Evolutionary conservation across 192 early-diverging fungal genomes (phyloP), one percentile per base, ranked within the genome.

Genomic region (Phlyctochytrium planicorne): DNA sequence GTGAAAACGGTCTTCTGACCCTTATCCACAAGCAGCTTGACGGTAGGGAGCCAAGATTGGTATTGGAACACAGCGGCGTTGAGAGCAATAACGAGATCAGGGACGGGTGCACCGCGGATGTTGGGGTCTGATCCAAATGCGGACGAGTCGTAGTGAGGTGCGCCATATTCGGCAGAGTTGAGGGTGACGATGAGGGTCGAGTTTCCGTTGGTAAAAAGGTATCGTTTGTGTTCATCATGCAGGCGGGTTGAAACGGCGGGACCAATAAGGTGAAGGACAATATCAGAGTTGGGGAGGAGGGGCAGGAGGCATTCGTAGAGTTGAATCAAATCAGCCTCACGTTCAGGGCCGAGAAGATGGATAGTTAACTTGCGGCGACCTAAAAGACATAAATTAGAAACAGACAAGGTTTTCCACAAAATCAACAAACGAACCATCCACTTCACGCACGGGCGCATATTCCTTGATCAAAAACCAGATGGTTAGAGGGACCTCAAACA

Each of bases 401-500:
- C 3, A 3, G 4, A 27, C 53, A 34, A 70, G 23, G 47, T 34
- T 32, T 16, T 25, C 34, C 29, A 33, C 12, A 63, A 24, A 20
- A 53, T 37, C 68, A 63, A 20, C 24, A 30, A 3, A 65, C 53
- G 25, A 52, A 69, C 59, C 70, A 33, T 36, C 62, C 16, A 63
- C 69, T 2, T 68, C 63, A 16, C 73, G 34, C 30, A 59, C 67
- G 24, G 78, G 62, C 10, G 62, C 40, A 62, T 64, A 82, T 72
- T 81, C 73, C 64, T 81, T 84, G 68, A 84, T 68, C 17, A 81
- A 25, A 62, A 73, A 77, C 71, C 70, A 82, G 23, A 84, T 59
- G 17, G 83, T 84, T 62, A 84, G 35, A 2, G 83, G 83, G 32
- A 76, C 67, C 62, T 84, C 83, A 34, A 84, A 72, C 24, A 82